A percentile compares a stretch with the other conserved stretches of the same genome.
These are phyloP conservation scores for Emergomyces orientalis DNA, from an alignment of 2,329 filamentous ascomycete species.

Conservation along the genomic window DNA sequence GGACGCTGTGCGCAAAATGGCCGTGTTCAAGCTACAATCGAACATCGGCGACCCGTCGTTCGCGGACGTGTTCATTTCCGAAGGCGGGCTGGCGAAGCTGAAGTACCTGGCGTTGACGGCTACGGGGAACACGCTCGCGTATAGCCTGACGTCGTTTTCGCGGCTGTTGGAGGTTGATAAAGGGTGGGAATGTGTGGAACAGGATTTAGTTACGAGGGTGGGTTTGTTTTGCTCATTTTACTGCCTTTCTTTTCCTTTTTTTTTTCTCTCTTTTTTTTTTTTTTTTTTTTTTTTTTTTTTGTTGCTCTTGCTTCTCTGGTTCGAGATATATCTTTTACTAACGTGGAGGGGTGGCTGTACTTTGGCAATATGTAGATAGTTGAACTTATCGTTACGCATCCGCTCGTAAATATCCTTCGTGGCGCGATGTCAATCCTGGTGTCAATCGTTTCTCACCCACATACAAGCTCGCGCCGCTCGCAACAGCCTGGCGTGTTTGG, in stretches of 20 bases:
- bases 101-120: constrained; percentile 74
- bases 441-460: constrained; percentile 79
- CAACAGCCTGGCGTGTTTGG: constrained; percentile 61
- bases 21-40: constrained; percentile 92
- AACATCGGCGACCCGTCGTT: constrained; percentile 95
- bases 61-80: constrained; percentile 89
- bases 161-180: constrained; percentile 90
- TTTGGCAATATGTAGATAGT: constrained; percentile 50
- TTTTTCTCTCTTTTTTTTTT: not conserved
- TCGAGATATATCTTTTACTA: too few relatives aligned
- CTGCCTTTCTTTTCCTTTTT: not conserved
- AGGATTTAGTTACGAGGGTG: constrained; percentile 51
- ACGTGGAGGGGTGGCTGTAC: not conserved
- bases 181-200: constrained; percentile 69
- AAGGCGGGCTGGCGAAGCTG: constrained; percentile 73
- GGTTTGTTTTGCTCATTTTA: constrained; percentile 18
- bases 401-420: constrained; percentile 90
- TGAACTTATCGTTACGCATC: constrained; percentile 87
- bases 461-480: constrained; percentile 43
- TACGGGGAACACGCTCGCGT: constrained; percentile 88
- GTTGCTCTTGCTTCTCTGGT: too few relatives aligned
- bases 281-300: not conserved
- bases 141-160: constrained; percentile 81
- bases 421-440: constrained; percentile 96
- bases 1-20: constrained; percentile 95